phyloP scores from a whole-genome alignment of 768 basidiomycete genomes.

The Tricholoma bakamatsutake region DNA sequence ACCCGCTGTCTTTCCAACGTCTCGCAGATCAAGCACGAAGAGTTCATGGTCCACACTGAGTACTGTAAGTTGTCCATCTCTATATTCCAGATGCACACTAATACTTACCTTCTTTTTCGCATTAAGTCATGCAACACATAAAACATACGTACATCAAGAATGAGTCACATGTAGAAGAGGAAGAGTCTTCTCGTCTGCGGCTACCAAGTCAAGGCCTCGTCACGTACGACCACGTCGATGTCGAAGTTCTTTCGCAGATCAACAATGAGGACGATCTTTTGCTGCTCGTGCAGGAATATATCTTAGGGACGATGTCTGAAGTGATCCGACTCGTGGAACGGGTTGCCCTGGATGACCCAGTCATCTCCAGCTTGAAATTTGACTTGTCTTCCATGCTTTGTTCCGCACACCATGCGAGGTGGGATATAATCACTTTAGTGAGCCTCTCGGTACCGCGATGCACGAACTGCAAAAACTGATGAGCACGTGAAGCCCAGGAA shows the following conservation, averaged over 20 bases:
- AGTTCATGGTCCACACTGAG: slow-evolving; percentile 3
- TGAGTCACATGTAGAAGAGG: slow-evolving; percentile 1
- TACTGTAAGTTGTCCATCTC: not conserved
- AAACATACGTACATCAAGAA: slow-evolving; percentile 3
- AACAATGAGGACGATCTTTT: slow-evolving; percentile 16
- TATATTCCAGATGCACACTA: not conserved
- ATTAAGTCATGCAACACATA: slow-evolving; percentile 2
- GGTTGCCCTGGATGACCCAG: slow-evolving; percentile 2
- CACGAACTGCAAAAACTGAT: not conserved
- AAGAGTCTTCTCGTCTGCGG: slow-evolving; percentile 9
- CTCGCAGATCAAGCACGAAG: slow-evolving; percentile 3
- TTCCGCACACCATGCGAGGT: slow-evolving; percentile 18
- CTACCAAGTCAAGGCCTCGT: slow-evolving; percentile 12
- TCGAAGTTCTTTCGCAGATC: slow-evolving; percentile 10
- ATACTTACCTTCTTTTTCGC: too few species aligned
- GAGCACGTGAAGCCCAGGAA: slow-evolving; percentile 9
- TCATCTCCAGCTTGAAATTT: slow-evolving; percentile 13
- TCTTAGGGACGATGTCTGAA: slow-evolving; percentile 16
- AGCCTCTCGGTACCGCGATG: not conserved
- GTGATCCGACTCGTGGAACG: slow-evolving; percentile 11
- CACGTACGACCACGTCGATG: slow-evolving; percentile 12
- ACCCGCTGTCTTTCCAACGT: slow-evolving; percentile 4
- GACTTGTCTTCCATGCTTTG: slow-evolving; percentile 12
- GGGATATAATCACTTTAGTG: slow-evolving; percentile 21
- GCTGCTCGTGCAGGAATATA: slow-evolving; percentile 13